A percentile compares a stretch with the other conserved stretches of the same genome.
phyloP scores from a whole-genome alignment of 1,139 yeast species.

The Suhomyces bokatorum region DNA sequence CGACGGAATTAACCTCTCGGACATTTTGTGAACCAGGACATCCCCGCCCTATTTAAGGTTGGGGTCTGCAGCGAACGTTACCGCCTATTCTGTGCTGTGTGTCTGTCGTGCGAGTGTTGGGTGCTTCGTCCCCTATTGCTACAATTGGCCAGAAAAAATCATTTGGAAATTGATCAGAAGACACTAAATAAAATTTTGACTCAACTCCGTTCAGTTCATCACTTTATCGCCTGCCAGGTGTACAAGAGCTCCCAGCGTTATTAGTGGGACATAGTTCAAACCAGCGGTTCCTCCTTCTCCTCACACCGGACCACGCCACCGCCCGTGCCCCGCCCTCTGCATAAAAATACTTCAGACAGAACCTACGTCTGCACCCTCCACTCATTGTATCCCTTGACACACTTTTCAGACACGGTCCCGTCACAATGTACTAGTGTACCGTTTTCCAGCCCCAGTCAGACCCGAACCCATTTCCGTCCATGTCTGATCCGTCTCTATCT shows the following conservation, averaged over 20 bases:
- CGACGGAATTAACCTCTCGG: background rate
- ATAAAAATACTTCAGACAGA: background rate
- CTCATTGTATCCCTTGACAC: background rate
- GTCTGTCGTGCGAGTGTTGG: constrained; percentile 5
- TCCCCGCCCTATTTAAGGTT: background rate
- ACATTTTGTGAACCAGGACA: background rate
- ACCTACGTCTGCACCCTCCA: background rate
- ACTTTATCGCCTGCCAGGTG: background rate
- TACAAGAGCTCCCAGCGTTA: background rate
- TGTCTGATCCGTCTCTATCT: constrained; percentile 8
- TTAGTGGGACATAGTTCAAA: background rate
- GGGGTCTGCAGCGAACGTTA: background rate
- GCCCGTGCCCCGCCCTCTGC: background rate
- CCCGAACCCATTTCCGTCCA: background rate
- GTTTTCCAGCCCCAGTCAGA: background rate
- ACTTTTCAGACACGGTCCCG: background rate
- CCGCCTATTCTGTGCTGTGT: background rate
- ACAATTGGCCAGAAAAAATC: constrained; percentile 10
- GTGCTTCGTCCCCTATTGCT: constrained; percentile 3
- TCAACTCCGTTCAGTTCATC: constrained; percentile 1
- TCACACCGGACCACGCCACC: background rate
- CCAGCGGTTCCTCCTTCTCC: background rate
- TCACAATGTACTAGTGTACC: constrained; percentile 2
- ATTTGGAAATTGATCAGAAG: constrained; percentile 20
- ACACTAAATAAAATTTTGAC: constrained; percentile 12